Percentiles rank a stretch among this genome's conserved stretches.
phyloP scores from a whole-genome alignment of 257 asterid genomes.

The Forsythia suspensa region DNA sequence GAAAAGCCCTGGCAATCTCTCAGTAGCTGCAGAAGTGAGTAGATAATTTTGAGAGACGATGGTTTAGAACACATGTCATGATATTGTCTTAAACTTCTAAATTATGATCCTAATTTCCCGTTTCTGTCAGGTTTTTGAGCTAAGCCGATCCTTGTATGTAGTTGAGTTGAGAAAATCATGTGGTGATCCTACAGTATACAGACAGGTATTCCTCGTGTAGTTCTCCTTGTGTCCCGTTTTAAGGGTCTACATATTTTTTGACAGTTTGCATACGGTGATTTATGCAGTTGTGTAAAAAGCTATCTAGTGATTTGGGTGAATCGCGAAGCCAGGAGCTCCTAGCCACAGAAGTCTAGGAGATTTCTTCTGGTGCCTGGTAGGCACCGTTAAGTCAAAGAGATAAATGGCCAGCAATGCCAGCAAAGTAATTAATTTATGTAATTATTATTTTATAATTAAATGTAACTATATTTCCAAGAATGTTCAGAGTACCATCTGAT shows the following conservation, averaged over 20 bases:
- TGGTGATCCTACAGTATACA: slow-evolving; percentile 72
- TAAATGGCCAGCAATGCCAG: slow-evolving; percentile 1
- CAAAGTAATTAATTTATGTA: neutral
- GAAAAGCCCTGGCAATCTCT: slow-evolving; percentile 54
- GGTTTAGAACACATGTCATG: neutral
- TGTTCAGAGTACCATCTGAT: neutral
- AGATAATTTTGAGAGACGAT: neutral
- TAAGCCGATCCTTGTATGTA: slow-evolving; percentile 74
- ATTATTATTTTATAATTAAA: neutral
- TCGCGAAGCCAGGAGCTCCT: slow-evolving; percentile 46
- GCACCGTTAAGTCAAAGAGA: neutral
- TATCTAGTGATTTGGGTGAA: slow-evolving; percentile 78
- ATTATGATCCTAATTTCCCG: slow-evolving; percentile 1
- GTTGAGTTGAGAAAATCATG: slow-evolving; percentile 75
- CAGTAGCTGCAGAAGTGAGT: slow-evolving; percentile 81
- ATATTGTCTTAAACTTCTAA: neutral
- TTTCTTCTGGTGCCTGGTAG: no score
- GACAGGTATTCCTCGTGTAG: slow-evolving; percentile 50
- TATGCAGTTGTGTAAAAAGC: slow-evolving; percentile 78
- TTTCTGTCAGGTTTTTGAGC: slow-evolving; percentile 73
- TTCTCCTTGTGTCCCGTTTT: neutral
- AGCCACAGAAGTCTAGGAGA: slow-evolving; percentile 23
- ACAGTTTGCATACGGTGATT: neutral
- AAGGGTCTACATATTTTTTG: neutral
- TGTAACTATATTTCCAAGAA: neutral